Base-by-base conservation (phyloP, 176 grass and related monocot genomes). In the Puccinellia tenuiflora region DNA sequence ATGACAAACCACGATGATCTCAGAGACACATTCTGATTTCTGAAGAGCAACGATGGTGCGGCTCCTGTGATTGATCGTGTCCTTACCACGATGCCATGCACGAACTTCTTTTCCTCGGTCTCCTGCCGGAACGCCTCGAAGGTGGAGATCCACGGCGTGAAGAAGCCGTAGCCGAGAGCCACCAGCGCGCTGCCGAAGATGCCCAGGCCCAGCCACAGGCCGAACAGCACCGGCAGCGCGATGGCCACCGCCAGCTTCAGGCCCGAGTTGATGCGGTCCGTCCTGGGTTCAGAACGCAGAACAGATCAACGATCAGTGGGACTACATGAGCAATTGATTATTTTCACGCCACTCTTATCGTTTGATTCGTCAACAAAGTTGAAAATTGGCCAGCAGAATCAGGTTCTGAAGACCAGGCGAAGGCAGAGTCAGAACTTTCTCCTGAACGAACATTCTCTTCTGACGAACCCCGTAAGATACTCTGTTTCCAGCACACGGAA, bases 71-170 rank as follows among this genome's bases (percentile, higher is more conserved):
- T 45, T 45, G 42, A 45, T 45, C 14, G 11, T 14, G 42, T 45
- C 42, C 42, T 47, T 94, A 97, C 95, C 90, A 89, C 70, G 89
- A 94, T 65, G 79, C 77, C 88, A 33, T 92, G 95, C 10, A 97
- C 6, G 38, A 94, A 91, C 80, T 94, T 97, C 81, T 97, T 83
- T 45, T 54, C 20, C 84, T 94, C 92, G 75, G 56, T 90, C 31
- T 94, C 90, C 86, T 92, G 81, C 75, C 95, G 75, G 90, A 97
- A 97, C 67, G 95, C 95, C 88, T 97, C 95, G 68, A 97, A 97
- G 76, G 95, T 97, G 62, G 95, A 92, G 74, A 97, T 81, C 95
- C 95, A 97, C 2, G 95, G 95, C 74, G 92, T 92, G 81, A 94
- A 90, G 84, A 97, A 92, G 70, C 95, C 95, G 54, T 92, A 97